Evolutionary conservation across 805 yeast species (phyloP), one percentile per base, ranked within the genome.

Genomic region (Candida namnaoensis): DNA sequence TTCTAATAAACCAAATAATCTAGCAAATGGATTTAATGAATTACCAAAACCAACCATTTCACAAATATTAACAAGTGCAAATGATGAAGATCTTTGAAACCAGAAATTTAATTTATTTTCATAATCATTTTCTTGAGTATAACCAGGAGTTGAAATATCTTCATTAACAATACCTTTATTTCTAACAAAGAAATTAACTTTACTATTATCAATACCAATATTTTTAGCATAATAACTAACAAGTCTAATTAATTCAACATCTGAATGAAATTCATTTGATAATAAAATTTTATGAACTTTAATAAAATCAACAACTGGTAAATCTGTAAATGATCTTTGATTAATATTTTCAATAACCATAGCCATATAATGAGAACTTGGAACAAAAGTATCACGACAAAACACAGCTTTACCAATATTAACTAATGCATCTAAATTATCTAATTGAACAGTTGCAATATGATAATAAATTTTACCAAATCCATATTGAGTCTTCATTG

Each of bases 401-500:
- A 79, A 74, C 9, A 84, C 90, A 37, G 85, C 74, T 58, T 83
- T 84, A 10, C 93, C 93, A 19, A 85, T 72, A 50, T 83, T 82
- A 41, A 81, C 88, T 48, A 85, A 71, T 2, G 93, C 91, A 60
- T 83, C 88, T 45, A 85, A 62, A 28, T 69, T 65, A 40, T 69
- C 69, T 54, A 79, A 83, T 57, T 86, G 91, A 5, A 87, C 95
- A 0, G 95, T 85, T 38, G 93, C 85, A 74, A 82, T 81, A 57
- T 87, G 95, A 53, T 87, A 87, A 53, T 86, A 87, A 15, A 86
- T 73, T 57, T 88, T 84, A 3, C 96, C 96, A 52, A 82, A 88
- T 2, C 93, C 90, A 53, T 80, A 85, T 47, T 80, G 78, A 13
- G 83, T 74, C 49, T 76, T 74, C 76, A 84, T 74, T 4, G 95